A percentile compares a stretch with the other conserved stretches of the same genome.
Evolutionary conservation across 192 early-diverging fungal species (phyloP).

Genomic region (Linnemannia exigua): DNA sequence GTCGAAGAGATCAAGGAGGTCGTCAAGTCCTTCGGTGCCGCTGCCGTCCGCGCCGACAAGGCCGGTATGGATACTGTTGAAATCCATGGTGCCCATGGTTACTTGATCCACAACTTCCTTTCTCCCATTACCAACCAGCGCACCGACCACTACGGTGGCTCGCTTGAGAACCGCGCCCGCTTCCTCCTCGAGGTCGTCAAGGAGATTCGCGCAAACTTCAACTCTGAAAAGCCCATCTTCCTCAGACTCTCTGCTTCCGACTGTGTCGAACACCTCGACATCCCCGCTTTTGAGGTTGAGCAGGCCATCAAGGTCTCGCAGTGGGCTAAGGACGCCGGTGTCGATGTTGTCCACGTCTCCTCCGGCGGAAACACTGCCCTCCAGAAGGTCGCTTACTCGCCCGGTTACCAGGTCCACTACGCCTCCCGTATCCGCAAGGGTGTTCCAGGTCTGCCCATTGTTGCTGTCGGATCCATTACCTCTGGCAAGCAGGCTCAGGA

Average conservation of each 20-base stretch:
- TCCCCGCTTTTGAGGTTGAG: conserved; percentile 74
- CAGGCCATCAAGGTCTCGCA: conserved; percentile 79
- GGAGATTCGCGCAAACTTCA: conserved; percentile 74
- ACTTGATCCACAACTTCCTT: conserved; percentile 86
- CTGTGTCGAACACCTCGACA: conserved; percentile 63
- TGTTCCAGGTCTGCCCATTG: conserved; percentile 69
- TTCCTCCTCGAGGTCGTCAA: conserved; percentile 71
- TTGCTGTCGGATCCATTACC: conserved; percentile 82
- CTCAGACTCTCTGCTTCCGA: conserved; percentile 86
- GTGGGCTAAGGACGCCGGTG: conserved; percentile 74
- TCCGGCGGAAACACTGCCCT: conserved; percentile 77
- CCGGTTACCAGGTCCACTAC: conserved; percentile 82
- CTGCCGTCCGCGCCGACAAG: conserved; percentile 77
- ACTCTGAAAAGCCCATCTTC: conserved; percentile 78
- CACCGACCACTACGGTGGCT: conserved; percentile 94
- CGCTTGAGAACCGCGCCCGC: conserved; percentile 85
- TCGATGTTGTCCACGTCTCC: conserved; percentile 91
- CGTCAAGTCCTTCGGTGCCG: conserved; percentile 73
- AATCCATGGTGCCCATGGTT: conserved; percentile 94
- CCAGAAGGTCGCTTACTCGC: conserved; percentile 63
- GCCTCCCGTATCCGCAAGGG: conserved; percentile 73
- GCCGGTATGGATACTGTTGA: conserved; percentile 94
- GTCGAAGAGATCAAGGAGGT: conserved; percentile 76
- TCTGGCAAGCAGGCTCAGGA: conserved; percentile 78
- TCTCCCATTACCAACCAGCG: conserved; percentile 86